Evolutionary conservation across 73 alveolate species (phyloP).

Genomic region (Symbiodinium pilosum): DNA sequence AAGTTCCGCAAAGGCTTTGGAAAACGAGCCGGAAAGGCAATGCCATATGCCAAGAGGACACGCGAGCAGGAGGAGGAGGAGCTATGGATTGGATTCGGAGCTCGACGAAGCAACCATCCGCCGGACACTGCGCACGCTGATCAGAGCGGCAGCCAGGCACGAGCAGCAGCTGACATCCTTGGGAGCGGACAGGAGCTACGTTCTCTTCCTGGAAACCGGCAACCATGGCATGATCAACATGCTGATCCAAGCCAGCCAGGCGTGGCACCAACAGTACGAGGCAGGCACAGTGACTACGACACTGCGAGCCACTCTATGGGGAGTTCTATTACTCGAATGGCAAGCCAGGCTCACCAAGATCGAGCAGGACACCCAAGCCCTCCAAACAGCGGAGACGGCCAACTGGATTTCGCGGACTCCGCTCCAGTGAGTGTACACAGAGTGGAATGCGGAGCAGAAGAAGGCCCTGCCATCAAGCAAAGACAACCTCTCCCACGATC

Average conservation of each 20-base stretch:
- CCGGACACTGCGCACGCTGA: too few relatives aligned
- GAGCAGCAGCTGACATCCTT: not conserved
- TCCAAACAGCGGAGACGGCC: not conserved
- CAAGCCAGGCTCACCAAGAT: not conserved
- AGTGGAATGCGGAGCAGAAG: not conserved
- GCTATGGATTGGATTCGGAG: too few relatives aligned
- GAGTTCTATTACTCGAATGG: not conserved
- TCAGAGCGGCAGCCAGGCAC: not conserved
- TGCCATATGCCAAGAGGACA: not conserved
- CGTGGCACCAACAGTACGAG: not conserved
- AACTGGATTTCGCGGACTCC: not conserved
- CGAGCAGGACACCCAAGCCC: not conserved
- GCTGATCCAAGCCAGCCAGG: not conserved
- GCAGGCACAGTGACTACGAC: not conserved
- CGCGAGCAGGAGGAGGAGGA: not conserved
- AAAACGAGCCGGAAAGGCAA: too few relatives aligned
- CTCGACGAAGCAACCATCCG: too few relatives aligned
- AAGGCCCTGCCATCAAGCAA: not conserved
- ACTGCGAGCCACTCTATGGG: not conserved
- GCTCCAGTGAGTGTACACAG: not conserved
- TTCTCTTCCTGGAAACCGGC: not conserved
- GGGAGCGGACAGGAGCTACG: not conserved
- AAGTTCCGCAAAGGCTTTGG: not conserved
- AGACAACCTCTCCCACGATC: not conserved
- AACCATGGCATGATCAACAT: not conserved